Conservation (phyloP, 2,329 filamentous ascomycete genomes). For the Paecilomyces fulvus region DNA sequence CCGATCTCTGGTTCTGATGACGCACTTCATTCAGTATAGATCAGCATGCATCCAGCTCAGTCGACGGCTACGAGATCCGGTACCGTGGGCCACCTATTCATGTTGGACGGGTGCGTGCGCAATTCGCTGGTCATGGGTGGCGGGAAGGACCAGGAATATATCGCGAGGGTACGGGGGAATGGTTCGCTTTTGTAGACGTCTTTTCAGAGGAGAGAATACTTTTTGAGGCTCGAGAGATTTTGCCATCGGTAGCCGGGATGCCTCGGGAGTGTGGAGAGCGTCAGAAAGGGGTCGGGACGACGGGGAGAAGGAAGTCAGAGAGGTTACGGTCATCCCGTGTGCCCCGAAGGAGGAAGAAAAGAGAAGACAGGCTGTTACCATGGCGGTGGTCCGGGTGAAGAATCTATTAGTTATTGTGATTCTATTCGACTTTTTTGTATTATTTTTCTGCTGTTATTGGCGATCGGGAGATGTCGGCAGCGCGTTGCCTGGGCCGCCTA, state of each 20-base stretch:
- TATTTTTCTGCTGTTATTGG: background rate
- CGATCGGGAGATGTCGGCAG: slow-evolving; percentile 33
- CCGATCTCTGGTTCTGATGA: slow-evolving; percentile 1
- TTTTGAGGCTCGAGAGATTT: background rate
- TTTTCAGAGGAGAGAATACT: too few relatives aligned
- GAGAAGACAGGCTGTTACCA: background rate
- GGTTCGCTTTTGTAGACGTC: too few relatives aligned
- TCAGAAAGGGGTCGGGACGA: background rate
- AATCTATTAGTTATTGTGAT: too few relatives aligned
- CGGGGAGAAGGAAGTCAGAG: background rate
- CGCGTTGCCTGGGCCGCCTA: slow-evolving; percentile 16
- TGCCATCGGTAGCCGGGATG: slow-evolving; percentile 1
- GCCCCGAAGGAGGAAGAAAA: background rate
- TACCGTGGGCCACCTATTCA: background rate
- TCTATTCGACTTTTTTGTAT: too few relatives aligned
- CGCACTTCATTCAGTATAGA: background rate
- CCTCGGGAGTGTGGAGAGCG: background rate
- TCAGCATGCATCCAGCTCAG: background rate
- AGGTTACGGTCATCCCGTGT: background rate
- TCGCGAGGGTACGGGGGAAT: background rate
- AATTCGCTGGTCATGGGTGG: background rate
- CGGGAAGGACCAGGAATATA: background rate
- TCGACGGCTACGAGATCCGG: background rate
- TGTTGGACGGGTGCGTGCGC: background rate
- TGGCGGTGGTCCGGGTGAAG: background rate